Percentiles rank a stretch among this genome's conserved stretches.
Conservation (phyloP, 257 asterid species). For the Solanum boliviense region DNA sequence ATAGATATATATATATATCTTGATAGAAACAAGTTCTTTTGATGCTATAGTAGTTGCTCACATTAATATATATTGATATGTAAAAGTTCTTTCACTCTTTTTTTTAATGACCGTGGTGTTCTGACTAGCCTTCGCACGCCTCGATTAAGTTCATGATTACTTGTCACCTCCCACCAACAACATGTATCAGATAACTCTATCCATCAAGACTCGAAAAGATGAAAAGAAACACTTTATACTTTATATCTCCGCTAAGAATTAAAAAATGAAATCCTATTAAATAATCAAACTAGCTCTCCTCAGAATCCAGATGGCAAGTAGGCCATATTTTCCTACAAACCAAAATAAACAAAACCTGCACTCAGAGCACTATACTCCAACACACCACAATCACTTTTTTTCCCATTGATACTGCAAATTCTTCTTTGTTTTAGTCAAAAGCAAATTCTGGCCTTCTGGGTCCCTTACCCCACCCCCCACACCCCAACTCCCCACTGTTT, state of each 20-base stretch:
- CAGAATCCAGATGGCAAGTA: background rate
- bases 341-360: background rate
- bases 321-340: background rate
- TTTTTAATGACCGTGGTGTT: too few relatives aligned
- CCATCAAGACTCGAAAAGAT: fast-evolving
- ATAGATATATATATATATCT: too few relatives aligned
- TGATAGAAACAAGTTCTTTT: background rate
- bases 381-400: conserved; percentile 1
- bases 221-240: background rate
- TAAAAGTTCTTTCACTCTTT: background rate
- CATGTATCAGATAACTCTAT: background rate
- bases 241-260: background rate
- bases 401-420: background rate
- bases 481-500: background rate
- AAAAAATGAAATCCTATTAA: background rate
- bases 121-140: fast-evolving
- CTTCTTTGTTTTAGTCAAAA: background rate
- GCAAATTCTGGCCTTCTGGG: background rate
- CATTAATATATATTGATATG: background rate
- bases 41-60: background rate
- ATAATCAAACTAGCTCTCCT: background rate
- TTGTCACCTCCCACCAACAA: too few relatives aligned
- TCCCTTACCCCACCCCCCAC: background rate
- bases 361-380: conserved; percentile 15
- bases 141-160: too few relatives aligned